Evolutionary conservation across 805 yeast genomes (phyloP), one percentile per base, ranked within the genome.

Genomic region (Nakazawaea wickerhamii): DNA sequence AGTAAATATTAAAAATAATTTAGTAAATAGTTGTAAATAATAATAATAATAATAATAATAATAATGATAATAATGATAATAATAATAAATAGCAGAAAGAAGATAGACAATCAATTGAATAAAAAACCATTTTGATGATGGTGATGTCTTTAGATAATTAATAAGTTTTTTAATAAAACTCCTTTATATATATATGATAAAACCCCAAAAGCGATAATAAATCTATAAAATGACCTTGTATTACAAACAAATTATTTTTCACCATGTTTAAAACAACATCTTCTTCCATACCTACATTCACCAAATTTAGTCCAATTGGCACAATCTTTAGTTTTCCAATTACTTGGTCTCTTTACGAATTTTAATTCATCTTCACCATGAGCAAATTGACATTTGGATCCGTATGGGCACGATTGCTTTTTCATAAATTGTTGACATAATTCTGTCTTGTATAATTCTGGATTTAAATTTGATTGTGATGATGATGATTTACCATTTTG

Each of bases 211-310:
- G n/a, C n/a, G n/a, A n/a, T n/a, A n/a, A n/a, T n/a, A n/a, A n/a
- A n/a, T n/a, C n/a, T n/a, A n/a, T n/a, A n/a, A n/a, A n/a, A n/a
- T n/a, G n/a, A n/a, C n/a, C n/a, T n/a, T n/a, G n/a, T n/a, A n/a
- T n/a, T n/a, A 25, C 11, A 3, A 30, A 8, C 11, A 11, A 8
- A 21, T 15, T 27, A 34, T 17, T 35, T 33, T 14, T 65, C 65
- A 23, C 83, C 86, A 63, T 89, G 97, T 57, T 83, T 86, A 69
- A 90, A 89, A 57, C 95, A 87, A 61, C 97, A 89, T 56, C 97
- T 75, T 59, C 77, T 85, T 21, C 95, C 95, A 63, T 89, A 89
- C 30, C 95, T 77, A 59, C 97, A 89, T 36, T 75, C 66, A 11
- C 96, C 96, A 35, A 72, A 73, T 55, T 81, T 82, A 18, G 78